These are phyloP conservation scores for Russula dissimulans DNA, from an alignment of 768 basidiomycete species.

Conservation along the genomic window DNA sequence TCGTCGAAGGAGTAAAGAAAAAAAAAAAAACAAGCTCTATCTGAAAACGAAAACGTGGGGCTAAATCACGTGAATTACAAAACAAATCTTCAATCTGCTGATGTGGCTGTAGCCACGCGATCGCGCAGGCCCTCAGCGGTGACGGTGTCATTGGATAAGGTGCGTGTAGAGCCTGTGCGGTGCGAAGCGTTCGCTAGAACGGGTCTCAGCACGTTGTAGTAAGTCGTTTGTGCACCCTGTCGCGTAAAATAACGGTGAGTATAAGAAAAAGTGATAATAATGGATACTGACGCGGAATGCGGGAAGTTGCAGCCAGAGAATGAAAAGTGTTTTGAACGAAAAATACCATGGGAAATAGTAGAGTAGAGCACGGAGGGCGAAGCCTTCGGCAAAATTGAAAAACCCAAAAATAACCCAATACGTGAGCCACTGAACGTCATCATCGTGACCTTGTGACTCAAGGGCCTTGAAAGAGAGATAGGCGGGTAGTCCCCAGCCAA, in stretches of 20 bases:
- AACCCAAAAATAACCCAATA: constrained; percentile 96
- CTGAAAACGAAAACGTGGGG: background rate
- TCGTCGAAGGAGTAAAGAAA: background rate
- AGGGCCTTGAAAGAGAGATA: constrained; percentile 94
- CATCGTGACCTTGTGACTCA: constrained; percentile 71
- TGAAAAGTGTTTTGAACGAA: constrained; percentile 83
- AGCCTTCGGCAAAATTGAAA: constrained; percentile 86
- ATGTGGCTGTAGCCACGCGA: constrained; percentile 33
- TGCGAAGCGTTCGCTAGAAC: constrained; percentile 55
- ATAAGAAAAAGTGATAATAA: background rate
- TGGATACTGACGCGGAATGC: constrained; percentile 61
- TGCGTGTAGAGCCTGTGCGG: constrained; percentile 33
- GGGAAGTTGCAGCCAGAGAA: constrained; percentile 87
- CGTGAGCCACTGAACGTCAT: constrained; percentile 93
- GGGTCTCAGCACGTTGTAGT: constrained; percentile 71
- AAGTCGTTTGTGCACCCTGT: constrained; percentile 81
- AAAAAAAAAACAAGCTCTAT: background rate
- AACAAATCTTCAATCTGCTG: constrained; percentile 26
- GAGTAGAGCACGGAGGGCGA: constrained; percentile 74
- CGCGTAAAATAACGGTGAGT: constrained; percentile 4
- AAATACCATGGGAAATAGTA: constrained; percentile 96
- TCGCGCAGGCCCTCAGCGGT: constrained; percentile 40
- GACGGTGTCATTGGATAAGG: constrained; percentile 44
- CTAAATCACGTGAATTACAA: background rate
- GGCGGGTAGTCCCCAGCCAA: constrained; percentile 91